phyloP scores from a whole-genome alignment of 2,329 filamentous ascomycete genomes.

The Westerdykella ornata region DNA sequence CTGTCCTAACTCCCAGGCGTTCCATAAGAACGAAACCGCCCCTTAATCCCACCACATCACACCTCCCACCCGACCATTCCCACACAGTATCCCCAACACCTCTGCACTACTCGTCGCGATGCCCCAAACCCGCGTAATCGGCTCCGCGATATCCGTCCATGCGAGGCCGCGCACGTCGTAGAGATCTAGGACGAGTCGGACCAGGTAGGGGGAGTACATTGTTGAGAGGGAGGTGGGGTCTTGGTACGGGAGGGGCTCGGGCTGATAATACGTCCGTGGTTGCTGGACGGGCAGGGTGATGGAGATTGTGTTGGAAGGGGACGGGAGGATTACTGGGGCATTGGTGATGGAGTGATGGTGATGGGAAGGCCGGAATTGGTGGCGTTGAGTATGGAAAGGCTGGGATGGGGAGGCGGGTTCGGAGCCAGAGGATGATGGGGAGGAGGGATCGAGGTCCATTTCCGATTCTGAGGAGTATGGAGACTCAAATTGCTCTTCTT shows the following conservation, averaged over 20 bases:
- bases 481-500: too few species aligned
- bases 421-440: too few species aligned
- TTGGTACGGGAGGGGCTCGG: slow-evolving; percentile 20
- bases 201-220: slow-evolving; percentile 34
- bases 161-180: slow-evolving; percentile 30
- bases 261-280: slow-evolving; percentile 4
- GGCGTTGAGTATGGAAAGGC: slow-evolving; percentile 4
- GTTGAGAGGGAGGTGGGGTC: slow-evolving; percentile 14
- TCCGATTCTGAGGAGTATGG: too few species aligned
- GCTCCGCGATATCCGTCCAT: slow-evolving; percentile 35
- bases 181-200: slow-evolving; percentile 32
- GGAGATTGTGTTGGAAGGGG: slow-evolving; percentile 1
- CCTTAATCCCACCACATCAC: slow-evolving; percentile 32
- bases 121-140: slow-evolving; percentile 30
- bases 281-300: not conserved
- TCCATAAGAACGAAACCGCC: not conserved
- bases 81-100: slow-evolving; percentile 31
- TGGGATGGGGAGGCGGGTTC: not conserved
- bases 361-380: not conserved
- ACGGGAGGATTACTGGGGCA: slow-evolving; percentile 1
- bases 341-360: slow-evolving; percentile 3
- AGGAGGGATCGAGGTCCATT: too few species aligned
- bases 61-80: slow-evolving; percentile 29
- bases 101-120: slow-evolving; percentile 29
- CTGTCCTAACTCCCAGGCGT: not conserved